Conservation (phyloP, 2,329 filamentous ascomycete genomes). For the Simplicillium sp. region DNA sequence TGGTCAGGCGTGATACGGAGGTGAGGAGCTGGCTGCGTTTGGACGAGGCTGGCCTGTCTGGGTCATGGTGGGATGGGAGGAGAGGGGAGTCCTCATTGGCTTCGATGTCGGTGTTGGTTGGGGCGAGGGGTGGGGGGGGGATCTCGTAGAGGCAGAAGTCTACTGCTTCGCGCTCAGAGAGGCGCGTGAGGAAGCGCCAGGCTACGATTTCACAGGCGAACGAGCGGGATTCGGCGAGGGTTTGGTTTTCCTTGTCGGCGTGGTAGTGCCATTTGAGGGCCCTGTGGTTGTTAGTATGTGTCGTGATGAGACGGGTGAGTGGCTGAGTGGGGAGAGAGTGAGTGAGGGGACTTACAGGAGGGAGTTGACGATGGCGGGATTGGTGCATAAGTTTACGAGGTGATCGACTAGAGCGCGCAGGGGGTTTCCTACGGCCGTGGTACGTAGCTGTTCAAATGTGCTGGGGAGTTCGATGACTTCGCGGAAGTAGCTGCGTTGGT, state of each 20-base stretch:
- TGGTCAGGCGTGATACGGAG: constrained; percentile 46
- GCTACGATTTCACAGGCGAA: constrained; percentile 74
- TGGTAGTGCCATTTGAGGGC: constrained; percentile 69
- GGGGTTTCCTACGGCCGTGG: constrained; percentile 51
- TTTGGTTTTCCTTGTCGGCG: constrained; percentile 51
- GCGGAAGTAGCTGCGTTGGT: constrained; percentile 15
- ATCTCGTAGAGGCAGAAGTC: constrained; percentile 68
- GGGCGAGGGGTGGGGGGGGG: constrained; percentile 26
- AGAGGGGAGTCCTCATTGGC: constrained; percentile 39
- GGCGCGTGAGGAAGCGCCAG: constrained; percentile 63
- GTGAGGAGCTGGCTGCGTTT: constrained; percentile 40
- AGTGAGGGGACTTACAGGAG: constrained; percentile 49
- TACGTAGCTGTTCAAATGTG: constrained; percentile 65
- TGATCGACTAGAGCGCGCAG: constrained; percentile 53
- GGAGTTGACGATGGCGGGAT: constrained; percentile 63
- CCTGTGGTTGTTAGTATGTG: constrained; percentile 31
- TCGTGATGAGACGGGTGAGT: not conserved
- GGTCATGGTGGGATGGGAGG: constrained; percentile 21
- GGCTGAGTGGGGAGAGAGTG: not conserved
- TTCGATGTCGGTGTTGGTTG: constrained; percentile 24
- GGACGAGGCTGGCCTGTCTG: constrained; percentile 18
- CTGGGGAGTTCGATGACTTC: constrained; percentile 54
- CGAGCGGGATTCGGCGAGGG: constrained; percentile 58
- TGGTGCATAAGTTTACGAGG: constrained; percentile 52
- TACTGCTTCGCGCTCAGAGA: constrained; percentile 65